Evolutionary conservation across 371 early-diverging fungal genomes (phyloP).

Genomic region (Actinomortierella ambigua): DNA sequence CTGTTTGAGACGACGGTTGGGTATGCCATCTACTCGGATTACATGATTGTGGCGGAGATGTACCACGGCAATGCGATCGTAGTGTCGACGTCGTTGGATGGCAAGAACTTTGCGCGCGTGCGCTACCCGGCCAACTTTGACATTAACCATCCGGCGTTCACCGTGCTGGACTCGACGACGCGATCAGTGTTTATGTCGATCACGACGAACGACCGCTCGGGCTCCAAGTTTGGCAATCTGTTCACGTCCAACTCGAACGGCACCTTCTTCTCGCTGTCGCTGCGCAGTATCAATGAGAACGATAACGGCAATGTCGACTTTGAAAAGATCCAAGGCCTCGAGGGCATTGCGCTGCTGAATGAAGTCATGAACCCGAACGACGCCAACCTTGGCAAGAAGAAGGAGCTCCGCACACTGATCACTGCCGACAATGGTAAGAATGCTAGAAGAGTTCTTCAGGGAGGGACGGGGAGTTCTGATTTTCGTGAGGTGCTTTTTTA

Average conservation of each 20-base stretch:
- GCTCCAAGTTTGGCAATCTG: slow-evolving; percentile 80
- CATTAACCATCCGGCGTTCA: slow-evolving; percentile 70
- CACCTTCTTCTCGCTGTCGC: slow-evolving; percentile 72
- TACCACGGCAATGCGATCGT: slow-evolving; percentile 54
- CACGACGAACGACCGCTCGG: slow-evolving; percentile 60
- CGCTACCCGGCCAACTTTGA: slow-evolving; percentile 73
- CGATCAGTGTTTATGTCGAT: slow-evolving; percentile 77
- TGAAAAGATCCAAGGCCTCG: slow-evolving; percentile 91
- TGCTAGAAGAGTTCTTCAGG: not conserved
- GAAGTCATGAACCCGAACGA: slow-evolving; percentile 73
- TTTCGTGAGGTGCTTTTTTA: not conserved
- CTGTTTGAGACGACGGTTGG: slow-evolving; percentile 73
- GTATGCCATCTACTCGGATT: slow-evolving; percentile 79
- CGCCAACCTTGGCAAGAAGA: slow-evolving; percentile 58
- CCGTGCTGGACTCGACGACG: slow-evolving; percentile 81
- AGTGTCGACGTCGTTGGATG: slow-evolving; percentile 79
- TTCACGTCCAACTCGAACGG: slow-evolving; percentile 90
- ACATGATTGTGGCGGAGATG: slow-evolving; percentile 77
- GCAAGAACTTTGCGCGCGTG: slow-evolving; percentile 69
- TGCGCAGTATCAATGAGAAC: slow-evolving; percentile 81
- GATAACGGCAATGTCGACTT: slow-evolving; percentile 88
- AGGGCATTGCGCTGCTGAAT: slow-evolving; percentile 90
- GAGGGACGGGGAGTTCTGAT: slow-evolving; percentile 1
- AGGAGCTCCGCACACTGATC: slow-evolving; percentile 69
- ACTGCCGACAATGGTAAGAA: slow-evolving; percentile 86